phyloP scores from a whole-genome alignment of 495 filamentous ascomycete genomes.

The Podospora conica region DNA sequence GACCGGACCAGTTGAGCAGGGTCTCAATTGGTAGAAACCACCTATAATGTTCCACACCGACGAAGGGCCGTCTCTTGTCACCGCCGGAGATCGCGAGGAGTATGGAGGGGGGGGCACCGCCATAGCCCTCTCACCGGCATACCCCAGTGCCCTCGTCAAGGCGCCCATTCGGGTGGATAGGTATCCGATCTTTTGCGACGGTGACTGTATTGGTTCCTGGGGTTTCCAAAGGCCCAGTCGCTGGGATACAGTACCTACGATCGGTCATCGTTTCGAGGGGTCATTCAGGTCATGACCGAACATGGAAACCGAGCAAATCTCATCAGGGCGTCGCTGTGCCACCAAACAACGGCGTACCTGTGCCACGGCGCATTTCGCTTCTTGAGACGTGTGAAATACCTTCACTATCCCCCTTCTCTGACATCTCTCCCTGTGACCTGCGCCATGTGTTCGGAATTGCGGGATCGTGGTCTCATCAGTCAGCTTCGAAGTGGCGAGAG shows the following conservation, averaged over 20 bases:
- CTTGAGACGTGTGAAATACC: not conserved
- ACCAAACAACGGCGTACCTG: not conserved
- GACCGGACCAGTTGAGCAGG: not conserved
- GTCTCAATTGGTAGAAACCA: not conserved
- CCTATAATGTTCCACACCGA: not conserved
- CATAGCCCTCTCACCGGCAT: not conserved
- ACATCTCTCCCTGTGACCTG: not conserved
- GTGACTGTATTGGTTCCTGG: not conserved
- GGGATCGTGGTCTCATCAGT: not conserved
- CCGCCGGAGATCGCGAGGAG: not conserved
- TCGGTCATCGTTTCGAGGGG: not conserved
- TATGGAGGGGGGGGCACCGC: not conserved
- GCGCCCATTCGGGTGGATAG: not conserved
- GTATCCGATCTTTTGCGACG: not conserved
- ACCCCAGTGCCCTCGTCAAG: no score
- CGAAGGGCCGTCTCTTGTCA: not conserved
- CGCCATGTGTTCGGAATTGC: not conserved
- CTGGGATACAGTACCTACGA: not conserved
- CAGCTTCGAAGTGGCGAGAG: not conserved
- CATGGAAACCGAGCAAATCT: not conserved
- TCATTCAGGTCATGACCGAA: not conserved
- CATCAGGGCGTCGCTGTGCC: not conserved
- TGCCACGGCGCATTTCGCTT: not conserved
- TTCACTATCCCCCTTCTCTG: not conserved
- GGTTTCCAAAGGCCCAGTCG: not conserved